Percentiles rank a stretch among this genome's conserved stretches.
Evolutionary conservation across 495 filamentous ascomycete genomes (phyloP).

Genomic region (Ascobolus immersus): DNA sequence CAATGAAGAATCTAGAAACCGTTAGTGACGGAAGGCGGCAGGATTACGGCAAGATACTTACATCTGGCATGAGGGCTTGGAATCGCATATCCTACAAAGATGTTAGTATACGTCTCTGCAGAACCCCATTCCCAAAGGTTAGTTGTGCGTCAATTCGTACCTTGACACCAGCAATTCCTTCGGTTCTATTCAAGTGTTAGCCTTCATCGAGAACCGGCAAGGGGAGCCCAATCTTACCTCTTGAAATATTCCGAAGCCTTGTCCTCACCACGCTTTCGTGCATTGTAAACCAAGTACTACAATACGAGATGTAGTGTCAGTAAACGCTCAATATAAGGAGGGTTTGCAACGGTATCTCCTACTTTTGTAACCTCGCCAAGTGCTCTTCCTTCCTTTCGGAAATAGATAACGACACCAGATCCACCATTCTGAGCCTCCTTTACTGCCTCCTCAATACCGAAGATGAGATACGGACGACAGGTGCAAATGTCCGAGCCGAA

Average conservation of each 20-base stretch:
- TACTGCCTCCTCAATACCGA: constrained; percentile 88
- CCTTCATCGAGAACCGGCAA: constrained; percentile 5
- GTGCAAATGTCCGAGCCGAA: constrained; percentile 98
- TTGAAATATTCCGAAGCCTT: constrained; percentile 93
- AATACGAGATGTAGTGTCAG: constrained; percentile 12
- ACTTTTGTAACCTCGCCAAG: constrained; percentile 93
- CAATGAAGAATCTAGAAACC: constrained; percentile 58
- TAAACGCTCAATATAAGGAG: constrained; percentile 2
- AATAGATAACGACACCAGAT: constrained; percentile 92
- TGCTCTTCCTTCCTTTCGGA: constrained; percentile 90
- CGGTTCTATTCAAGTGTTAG: constrained; percentile 27
- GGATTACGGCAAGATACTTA: constrained; percentile 9
- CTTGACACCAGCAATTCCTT: constrained; percentile 92
- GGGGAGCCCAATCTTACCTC: constrained; percentile 21
- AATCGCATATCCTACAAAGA: constrained; percentile 62
- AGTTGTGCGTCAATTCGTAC: constrained; percentile 6
- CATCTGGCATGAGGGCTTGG: constrained; percentile 94
- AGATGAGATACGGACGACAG: constrained; percentile 87
- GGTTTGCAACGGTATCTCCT: constrained; percentile 10
- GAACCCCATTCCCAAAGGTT: not conserved
- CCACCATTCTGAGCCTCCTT: constrained; percentile 89
- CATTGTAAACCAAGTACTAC: constrained; percentile 79
- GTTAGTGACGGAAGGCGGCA: constrained; percentile 8
- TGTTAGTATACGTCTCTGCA: constrained; percentile 7
- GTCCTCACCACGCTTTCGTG: constrained; percentile 60